Evolutionary conservation across 441 rosid genomes (phyloP), one percentile per base, ranked within the genome.

Genomic region (Isatis lusitanica): DNA sequence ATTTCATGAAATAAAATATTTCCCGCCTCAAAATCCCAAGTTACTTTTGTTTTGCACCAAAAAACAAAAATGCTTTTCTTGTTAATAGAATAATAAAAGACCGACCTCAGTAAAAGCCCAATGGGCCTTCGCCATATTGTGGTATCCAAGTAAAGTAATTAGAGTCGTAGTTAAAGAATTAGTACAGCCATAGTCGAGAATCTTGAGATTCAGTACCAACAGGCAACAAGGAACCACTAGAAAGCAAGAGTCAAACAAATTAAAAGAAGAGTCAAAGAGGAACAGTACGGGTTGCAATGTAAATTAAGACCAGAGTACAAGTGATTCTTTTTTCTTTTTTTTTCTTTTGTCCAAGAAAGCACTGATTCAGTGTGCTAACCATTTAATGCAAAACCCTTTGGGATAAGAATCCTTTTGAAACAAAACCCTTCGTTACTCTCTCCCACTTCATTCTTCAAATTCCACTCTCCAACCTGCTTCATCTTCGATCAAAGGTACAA

Each of bases 401-500:
- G 31, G 21, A 7, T 55, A 7, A n/a, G 3, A 15, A 64, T 64
- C 18, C 68, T 31, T 17, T 16, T 11, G 12, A 40, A 40, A 39
- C 40, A 46, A 21, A 11, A 18, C 13, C 58, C 50, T 52, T 63
- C 76, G 17, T 63, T 71, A 17, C 46, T 40, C 55, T 13, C 35
- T n/a, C 8, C 35, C 35, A 21, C 21, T 13, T 63, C 16, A 1
- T 6, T 39, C 65, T 39, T 40, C 48, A 35, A 35, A 10, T 59
- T 21, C 48, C 40, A 28, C 52, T 62, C 68, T 51, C 26, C 0
- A 16, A 0, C 8, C 17, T 62, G 8, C 12, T 18, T 6, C 3
- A 46, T 47, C 71, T 9, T 63, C 31, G 7, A 38, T 38, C 46
- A 59, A 66, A 74, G 78, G 78, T 74, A 66, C 78, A 5, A 31